Percentiles rank a stretch among this genome's conserved stretches.
Evolutionary conservation across 768 basidiomycete genomes (phyloP).

Genomic region (Punctularia strigosozonata): DNA sequence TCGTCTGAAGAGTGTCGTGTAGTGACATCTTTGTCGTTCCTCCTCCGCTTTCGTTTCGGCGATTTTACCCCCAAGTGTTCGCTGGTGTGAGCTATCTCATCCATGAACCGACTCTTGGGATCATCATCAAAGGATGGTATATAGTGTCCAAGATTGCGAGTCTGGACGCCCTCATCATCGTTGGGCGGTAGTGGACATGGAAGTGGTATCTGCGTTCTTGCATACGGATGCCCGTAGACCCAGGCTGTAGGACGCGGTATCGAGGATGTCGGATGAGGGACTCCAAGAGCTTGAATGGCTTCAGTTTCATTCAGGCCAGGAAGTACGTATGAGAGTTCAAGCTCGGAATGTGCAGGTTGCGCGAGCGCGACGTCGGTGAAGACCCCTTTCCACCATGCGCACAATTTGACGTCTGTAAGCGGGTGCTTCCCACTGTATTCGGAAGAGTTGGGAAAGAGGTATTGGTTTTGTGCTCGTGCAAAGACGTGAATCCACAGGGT

Average conservation of each 20-base stretch:
- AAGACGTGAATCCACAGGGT: slow-evolving; percentile 80
- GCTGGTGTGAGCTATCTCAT: slow-evolving; percentile 73
- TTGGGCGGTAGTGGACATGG: slow-evolving; percentile 36
- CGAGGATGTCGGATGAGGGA: slow-evolving; percentile 5
- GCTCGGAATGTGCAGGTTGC: too few species aligned
- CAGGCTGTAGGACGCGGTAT: slow-evolving; percentile 26
- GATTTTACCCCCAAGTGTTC: slow-evolving; percentile 47
- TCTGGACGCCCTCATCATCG: slow-evolving; percentile 20
- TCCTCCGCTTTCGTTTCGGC: slow-evolving; percentile 48
- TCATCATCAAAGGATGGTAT: slow-evolving; percentile 96
- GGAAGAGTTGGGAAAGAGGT: slow-evolving; percentile 84
- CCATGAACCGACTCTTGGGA: slow-evolving; percentile 88
- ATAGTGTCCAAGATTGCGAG: slow-evolving; percentile 52
- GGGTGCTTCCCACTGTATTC: slow-evolving; percentile 60
- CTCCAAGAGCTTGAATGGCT: slow-evolving; percentile 40
- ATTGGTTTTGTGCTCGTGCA: slow-evolving; percentile 83
- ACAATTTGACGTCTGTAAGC: slow-evolving; percentile 66
- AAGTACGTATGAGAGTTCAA: slow-evolving; percentile 48
- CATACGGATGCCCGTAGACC: slow-evolving; percentile 77
- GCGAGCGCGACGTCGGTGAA: slow-evolving; percentile 49
- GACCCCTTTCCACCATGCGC: slow-evolving; percentile 87
- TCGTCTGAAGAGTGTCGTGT: slow-evolving; percentile 13
- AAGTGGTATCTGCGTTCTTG: slow-evolving; percentile 27
- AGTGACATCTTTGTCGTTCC: slow-evolving; percentile 13
- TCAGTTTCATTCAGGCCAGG: slow-evolving; percentile 63